Evolutionary conservation across 345 rosid genomes (phyloP), one percentile per base, ranked within the genome.

Genomic region (Passiflora organensis): DNA sequence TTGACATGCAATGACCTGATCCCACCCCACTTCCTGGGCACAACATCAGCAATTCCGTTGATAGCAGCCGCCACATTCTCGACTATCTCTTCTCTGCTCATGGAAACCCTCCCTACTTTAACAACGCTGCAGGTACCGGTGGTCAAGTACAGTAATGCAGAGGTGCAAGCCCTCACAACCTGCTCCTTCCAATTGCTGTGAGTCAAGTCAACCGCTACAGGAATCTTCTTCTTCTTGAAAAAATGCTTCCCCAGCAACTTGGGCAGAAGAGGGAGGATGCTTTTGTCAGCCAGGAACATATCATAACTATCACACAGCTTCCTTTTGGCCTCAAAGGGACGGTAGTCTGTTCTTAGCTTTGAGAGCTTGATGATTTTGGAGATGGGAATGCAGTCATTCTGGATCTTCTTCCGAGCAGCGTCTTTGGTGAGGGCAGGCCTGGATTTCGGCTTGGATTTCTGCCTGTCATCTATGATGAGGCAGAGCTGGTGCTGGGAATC

Each of bases 101-200:
- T 80, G 0, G 89, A 80, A 55, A 79, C 58, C 47, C 68, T 87
- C 41, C 82, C 95, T 8, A 82, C 78, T 52, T 84, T 87, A 46
- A 84, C 67, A 4, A 84, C 91, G 38, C 86, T 59, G 46, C 91
- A 84, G 22, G 95, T 84, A 15, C 91, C 95, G 2, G 76, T 75
- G 55, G 80, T 77, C 71, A 87, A 52, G 54, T 62, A 87, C 72
- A 87, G 57, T 71, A 84, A 53, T 17, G 78, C 85, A 20, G 91
- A 84, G 1, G 76, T 77, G 66, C 89, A 80, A 32, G 71, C 81
- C 18, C 55, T 82, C 41, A 75, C 77, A 32, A 87, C 63, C 76
- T 84, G 95, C 73, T 87, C 85, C 69, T 77, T 87, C 95, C 95
- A 87, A 45, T 82, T 84, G 60, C 71, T 76, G 21, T 87, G 89